Conservation (phyloP, 2,329 filamentous ascomycete genomes). For the Pseudogymnoascus pannorum region DNA sequence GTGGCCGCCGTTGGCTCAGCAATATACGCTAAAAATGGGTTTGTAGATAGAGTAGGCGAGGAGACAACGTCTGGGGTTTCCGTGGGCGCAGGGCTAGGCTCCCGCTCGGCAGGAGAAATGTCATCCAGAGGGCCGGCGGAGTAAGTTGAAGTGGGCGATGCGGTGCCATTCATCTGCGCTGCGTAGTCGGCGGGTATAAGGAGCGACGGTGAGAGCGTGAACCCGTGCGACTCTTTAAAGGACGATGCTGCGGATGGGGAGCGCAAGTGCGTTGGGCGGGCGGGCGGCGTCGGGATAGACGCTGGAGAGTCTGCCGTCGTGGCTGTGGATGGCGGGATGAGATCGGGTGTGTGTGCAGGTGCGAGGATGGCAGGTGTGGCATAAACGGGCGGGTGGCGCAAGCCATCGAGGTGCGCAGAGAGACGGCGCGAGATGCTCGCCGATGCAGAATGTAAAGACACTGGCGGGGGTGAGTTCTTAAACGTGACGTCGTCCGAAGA, state of each 20-base stretch:
- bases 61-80: neutral
- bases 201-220: slow-evolving; percentile 53
- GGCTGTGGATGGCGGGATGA: slow-evolving; percentile 25
- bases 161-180: slow-evolving; percentile 36
- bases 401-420: neutral
- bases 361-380: slow-evolving; percentile 26
- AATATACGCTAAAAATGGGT: neutral
- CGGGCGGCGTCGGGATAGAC: slow-evolving; percentile 12
- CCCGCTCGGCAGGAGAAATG: neutral
- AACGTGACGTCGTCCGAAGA: neutral
- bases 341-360: slow-evolving; percentile 23
- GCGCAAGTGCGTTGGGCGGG: slow-evolving; percentile 19
- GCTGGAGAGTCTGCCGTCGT: neutral
- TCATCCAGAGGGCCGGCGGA: neutral
- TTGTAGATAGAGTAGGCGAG: neutral
- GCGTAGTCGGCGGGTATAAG: slow-evolving; percentile 54
- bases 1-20: neutral
- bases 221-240: slow-evolving; percentile 53
- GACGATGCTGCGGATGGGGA: slow-evolving; percentile 39
- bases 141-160: neutral
- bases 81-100: neutral
- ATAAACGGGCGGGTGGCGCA: slow-evolving; percentile 10
- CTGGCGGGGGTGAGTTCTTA: neutral
- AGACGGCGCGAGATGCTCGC: neutral
- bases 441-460: neutral